Conservation (phyloP, 805 yeast species). For the Debaryomyces prosopidis region DNA sequence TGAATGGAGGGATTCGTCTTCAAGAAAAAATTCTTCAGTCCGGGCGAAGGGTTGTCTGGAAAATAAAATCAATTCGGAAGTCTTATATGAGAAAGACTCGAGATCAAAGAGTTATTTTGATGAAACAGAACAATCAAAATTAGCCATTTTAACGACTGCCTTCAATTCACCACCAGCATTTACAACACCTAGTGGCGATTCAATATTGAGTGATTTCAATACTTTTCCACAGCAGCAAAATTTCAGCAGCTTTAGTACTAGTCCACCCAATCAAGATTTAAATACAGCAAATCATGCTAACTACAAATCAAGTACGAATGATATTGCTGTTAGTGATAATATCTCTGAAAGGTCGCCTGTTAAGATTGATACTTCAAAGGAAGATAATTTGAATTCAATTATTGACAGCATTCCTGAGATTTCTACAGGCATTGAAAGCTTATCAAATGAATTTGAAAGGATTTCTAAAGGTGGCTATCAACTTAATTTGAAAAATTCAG, state of each 20-base stretch:
- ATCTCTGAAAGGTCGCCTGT: no score
- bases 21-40: no score
- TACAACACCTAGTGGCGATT: constrained; percentile 13
- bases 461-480: constrained; percentile 25
- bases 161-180: constrained; percentile 11
- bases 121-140: background rate
- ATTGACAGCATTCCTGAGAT: constrained; percentile 14
- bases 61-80: no score
- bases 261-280: no score
- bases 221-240: background rate
- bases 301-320: no score
- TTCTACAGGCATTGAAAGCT: constrained; percentile 25
- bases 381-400: background rate
- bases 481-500: constrained; percentile 26
- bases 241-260: no score
- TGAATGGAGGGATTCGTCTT: no score
- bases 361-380: background rate
- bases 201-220: constrained; percentile 6
- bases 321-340: no score
- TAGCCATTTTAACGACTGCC: background rate
- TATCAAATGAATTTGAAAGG: constrained; percentile 25
- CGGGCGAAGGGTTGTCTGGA: no score
- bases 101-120: background rate
- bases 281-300: no score
- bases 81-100: background rate